These are phyloP conservation scores for Chlamydomonas urium DNA, from an alignment of 139 green algal genomes.

Conservation along the genomic window DNA sequence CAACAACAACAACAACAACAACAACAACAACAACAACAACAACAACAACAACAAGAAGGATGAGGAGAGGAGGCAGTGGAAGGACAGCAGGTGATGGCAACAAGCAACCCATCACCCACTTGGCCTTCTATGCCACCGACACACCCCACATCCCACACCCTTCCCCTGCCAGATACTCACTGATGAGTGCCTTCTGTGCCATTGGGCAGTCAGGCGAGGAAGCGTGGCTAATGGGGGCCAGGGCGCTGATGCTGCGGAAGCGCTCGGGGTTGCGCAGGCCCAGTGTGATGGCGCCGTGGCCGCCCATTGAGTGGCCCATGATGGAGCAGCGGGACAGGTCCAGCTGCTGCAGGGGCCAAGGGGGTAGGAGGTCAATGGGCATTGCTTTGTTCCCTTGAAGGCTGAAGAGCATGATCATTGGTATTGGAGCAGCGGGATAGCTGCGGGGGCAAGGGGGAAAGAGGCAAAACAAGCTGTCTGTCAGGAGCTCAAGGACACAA, in stretches of 20 bases:
- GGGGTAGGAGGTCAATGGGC: not conserved
- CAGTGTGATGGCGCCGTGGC: slow-evolving; percentile 12
- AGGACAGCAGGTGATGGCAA: too few species aligned
- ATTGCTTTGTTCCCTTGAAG: not conserved
- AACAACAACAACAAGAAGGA: not conserved
- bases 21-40: not conserved
- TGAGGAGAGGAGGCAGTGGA: too few species aligned
- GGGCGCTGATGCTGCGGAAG: slow-evolving; percentile 82
- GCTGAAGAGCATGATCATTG: not conserved
- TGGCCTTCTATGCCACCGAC: too few species aligned
- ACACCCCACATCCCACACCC: not conserved
- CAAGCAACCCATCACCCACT: too few species aligned
- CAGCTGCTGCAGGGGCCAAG: slow-evolving; percentile 11
- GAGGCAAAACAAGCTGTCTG: too few species aligned
- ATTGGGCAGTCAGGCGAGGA: slow-evolving; percentile 64
- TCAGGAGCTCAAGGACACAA: too few species aligned
- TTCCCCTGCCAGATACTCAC: slow-evolving; percentile 15
- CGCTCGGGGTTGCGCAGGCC: slow-evolving; percentile 1
- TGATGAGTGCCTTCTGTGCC: slow-evolving; percentile 85
- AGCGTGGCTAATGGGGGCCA: slow-evolving; percentile 92
- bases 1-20: not conserved
- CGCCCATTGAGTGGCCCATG: slow-evolving; percentile 57
- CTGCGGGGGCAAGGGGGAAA: too few species aligned
- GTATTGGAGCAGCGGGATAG: too few species aligned
- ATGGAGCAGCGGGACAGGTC: slow-evolving; percentile 33